These are phyloP conservation scores for Zymoseptoria pseudotritici DNA, from an alignment of 2,329 filamentous ascomycete species.

Conservation along the genomic window DNA sequence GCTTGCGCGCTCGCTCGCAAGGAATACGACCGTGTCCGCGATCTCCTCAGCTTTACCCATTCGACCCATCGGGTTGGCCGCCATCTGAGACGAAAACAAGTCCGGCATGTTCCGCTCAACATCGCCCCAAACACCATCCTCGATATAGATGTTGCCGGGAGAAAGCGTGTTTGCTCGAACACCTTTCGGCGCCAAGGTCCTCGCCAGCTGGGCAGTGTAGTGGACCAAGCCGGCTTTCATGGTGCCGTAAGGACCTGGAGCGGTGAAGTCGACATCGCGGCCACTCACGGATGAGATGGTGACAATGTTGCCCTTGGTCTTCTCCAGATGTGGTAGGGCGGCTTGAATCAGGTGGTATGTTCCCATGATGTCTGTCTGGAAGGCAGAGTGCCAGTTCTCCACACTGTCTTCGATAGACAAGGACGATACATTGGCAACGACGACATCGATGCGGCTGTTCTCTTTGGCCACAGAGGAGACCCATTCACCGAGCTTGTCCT, in stretches of 20 bases:
- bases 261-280: constrained; percentile 33
- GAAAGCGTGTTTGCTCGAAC: constrained; percentile 31
- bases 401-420: constrained; percentile 23
- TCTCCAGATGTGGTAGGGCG: constrained; percentile 30
- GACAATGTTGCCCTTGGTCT: constrained; percentile 30
- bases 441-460: constrained; percentile 22
- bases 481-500: constrained; percentile 16
- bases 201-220: constrained; percentile 32
- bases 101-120: constrained; percentile 27
- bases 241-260: constrained; percentile 31
- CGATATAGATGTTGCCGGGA: constrained; percentile 30
- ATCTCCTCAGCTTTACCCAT: constrained; percentile 46
- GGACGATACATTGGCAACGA: constrained; percentile 27
- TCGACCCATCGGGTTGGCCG: constrained; percentile 35
- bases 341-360: constrained; percentile 27
- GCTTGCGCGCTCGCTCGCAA: constrained; percentile 27
- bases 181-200: constrained; percentile 29
- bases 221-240: constrained; percentile 33
- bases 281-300: constrained; percentile 32
- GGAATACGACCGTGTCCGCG: constrained; percentile 40
- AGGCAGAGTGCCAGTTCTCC: constrained; percentile 22
- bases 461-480: constrained; percentile 16
- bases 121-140: constrained; percentile 32
- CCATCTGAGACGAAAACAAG: constrained; percentile 24
- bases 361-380: constrained; percentile 31